Conservation (phyloP, 1,139 yeast species). For the Spencermartinsiella ligniputridi region DNA sequence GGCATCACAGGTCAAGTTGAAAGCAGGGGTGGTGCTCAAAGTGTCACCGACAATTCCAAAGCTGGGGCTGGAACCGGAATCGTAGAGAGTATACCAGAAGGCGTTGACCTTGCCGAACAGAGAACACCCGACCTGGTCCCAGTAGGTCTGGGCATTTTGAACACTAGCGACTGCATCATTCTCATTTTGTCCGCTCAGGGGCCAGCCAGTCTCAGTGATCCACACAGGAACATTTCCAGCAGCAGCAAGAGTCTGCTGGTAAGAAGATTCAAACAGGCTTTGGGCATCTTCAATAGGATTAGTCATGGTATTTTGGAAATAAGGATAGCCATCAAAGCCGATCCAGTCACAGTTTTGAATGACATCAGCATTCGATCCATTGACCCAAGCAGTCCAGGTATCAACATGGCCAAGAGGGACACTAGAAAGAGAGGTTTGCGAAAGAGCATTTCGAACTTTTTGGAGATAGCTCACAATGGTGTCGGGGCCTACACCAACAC, state of each 20-base stretch:
- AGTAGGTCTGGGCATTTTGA: conserved; percentile 22
- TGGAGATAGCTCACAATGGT: conserved; percentile 61
- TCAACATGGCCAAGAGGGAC: conserved; percentile 24
- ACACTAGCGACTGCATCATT: conserved; percentile 19
- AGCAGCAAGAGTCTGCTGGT: conserved; percentile 17
- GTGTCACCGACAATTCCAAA: conserved; percentile 21
- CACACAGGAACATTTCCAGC: conserved; percentile 62
- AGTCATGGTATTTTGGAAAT: conserved; percentile 26
- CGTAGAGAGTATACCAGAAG: conserved; percentile 25
- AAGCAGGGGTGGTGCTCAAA: conserved; percentile 17
- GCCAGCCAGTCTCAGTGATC: conserved; percentile 89
- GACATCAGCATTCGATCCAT: conserved; percentile 22
- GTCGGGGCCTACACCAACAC: conserved; percentile 56
- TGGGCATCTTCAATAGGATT: conserved; percentile 20
- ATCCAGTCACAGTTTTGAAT: conserved; percentile 20
- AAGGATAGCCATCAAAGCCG: conserved; percentile 24
- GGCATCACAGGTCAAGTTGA: conserved; percentile 19
- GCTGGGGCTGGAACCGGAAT: conserved; percentile 21
- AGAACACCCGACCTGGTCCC: conserved; percentile 25
- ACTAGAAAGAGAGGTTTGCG: conserved; percentile 16
- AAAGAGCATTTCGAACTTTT: conserved; percentile 53
- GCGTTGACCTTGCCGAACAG: conserved; percentile 18
- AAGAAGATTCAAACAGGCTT: conserved; percentile 17
- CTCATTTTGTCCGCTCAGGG: conserved; percentile 18
- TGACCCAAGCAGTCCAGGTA: conserved; percentile 27